These are phyloP conservation scores for Chionographis japonica DNA, from an alignment of 106 monocot genomes.

Conservation along the genomic window DNA sequence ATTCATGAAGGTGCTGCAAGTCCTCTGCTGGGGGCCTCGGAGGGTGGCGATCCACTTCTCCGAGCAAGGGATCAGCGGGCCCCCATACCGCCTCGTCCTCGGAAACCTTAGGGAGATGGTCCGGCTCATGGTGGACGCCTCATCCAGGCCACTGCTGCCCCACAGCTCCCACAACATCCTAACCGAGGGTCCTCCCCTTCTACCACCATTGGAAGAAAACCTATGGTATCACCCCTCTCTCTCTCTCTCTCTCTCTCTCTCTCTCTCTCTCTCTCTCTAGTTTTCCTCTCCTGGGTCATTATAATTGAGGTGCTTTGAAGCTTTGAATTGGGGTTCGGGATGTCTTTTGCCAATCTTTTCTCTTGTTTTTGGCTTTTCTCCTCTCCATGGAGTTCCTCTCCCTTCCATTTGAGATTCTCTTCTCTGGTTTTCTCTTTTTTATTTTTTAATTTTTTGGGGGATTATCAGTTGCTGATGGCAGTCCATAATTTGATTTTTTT, in stretches of 20 bases:
- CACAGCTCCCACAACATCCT: conserved; percentile 71
- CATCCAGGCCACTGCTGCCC: conserved; percentile 51
- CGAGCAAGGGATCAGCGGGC: conserved; percentile 65
- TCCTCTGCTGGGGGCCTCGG: conserved; percentile 66
- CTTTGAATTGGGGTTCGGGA: background rate
- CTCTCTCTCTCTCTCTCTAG: background rate
- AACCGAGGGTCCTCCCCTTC: conserved; percentile 80
- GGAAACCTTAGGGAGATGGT: conserved; percentile 77
- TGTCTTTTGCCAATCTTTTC: background rate
- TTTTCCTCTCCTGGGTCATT: background rate
- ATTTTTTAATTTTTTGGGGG: too few species aligned
- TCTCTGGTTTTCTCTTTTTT: too few species aligned
- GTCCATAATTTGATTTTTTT: too few species aligned
- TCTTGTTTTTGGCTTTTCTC: background rate
- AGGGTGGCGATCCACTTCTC: conserved; percentile 59
- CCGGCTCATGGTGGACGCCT: conserved; percentile 51
- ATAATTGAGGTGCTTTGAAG: too few species aligned
- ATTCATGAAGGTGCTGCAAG: conserved; percentile 38
- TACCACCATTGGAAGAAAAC: conserved; percentile 95
- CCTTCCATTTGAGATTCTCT: too few species aligned
- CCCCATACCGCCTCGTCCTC: conserved; percentile 59
- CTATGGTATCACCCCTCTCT: conserved; percentile 42
- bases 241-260: background rate
- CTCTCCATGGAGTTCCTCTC: too few species aligned
- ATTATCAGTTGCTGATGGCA: too few species aligned